Percentiles rank a stretch among this genome's conserved stretches.
phyloP scores from a whole-genome alignment of 306 rosid genomes.

The Neltuma alba region DNA sequence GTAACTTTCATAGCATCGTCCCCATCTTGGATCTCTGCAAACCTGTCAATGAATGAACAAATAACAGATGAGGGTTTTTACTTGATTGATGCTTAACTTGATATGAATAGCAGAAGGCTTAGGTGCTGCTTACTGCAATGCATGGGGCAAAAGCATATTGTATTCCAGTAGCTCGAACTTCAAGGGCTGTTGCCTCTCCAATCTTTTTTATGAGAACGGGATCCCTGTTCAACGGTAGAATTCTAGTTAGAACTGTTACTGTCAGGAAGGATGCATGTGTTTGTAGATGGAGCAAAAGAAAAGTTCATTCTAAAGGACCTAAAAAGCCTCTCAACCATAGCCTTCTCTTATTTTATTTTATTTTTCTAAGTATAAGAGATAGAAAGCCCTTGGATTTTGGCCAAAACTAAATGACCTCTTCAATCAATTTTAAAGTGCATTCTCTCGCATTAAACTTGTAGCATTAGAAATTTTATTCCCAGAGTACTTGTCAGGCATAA shows the following conservation, averaged over 20 bases:
- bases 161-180: constrained; percentile 98
- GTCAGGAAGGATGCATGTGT: not conserved
- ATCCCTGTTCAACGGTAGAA: constrained; percentile 57
- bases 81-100: not conserved
- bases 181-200: constrained; percentile 97
- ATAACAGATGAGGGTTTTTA: constrained; percentile 13
- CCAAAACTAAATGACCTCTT: not conserved
- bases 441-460: not conserved
- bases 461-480: not conserved
- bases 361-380: not conserved
- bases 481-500: not conserved
- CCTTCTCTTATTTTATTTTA: not conserved
- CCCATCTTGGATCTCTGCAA: constrained; percentile 99
- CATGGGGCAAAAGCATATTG: constrained; percentile 94
- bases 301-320: not conserved
- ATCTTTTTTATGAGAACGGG: constrained; percentile 82
- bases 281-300: not conserved
- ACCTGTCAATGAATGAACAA: constrained; percentile 55
- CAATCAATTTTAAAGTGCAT: not conserved
- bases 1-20: constrained; percentile 97
- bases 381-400: not conserved
- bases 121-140: constrained; percentile 72
- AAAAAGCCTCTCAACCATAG: not conserved
- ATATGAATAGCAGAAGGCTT: not conserved
- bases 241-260: not conserved